Base-by-base conservation (phyloP, 345 rosid genomes). In the Durio zibethinus region DNA sequence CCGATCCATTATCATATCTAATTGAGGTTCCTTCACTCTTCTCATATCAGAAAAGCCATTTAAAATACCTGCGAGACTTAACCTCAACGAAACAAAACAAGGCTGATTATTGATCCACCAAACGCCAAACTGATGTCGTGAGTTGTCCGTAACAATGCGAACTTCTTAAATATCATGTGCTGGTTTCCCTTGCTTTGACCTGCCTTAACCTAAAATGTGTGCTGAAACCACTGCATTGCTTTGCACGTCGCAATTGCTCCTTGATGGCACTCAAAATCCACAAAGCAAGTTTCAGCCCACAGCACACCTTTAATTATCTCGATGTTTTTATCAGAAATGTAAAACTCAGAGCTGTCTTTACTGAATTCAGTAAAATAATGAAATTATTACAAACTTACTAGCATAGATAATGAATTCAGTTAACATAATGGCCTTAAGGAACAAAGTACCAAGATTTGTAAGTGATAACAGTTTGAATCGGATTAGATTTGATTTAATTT, bases 211-310 rank as follows among this genome's bases (percentile, higher is more conserved):
- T 18, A 3, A 38, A 65, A 65, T 21, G n/a, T 38, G 71, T 38
- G 71, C 48, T 11, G 12, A 65, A 36, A 38, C 16, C 6, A n/a
- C 48, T n/a, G 25, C 45, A 53, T 71, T 47, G 15, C 42, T 60
- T 71, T 71, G 59, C 74, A 71, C 74, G 74, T 48, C 38, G 25
- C 38, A 29, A 9, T 71, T 50, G 54, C 21, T 40, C 18, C 21
- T 6, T 6, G 14, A 27, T 4, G 16, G 57, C 40, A 31, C n/a
- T 27, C 72, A 21, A 40, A 40, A 21, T 23, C 52, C 1, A 23
- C 53, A n/a, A 16, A 36, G 29, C 43, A 50, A 50, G 7, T 29
- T 70, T 31, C 57, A 9, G 42, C 42, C 74, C 59, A 15, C 40
- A 70, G 74, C 59, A 15, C 40, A 70, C 40, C 42, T n/a, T n/a